These are phyloP conservation scores for Chrysochromulina parva DNA, from an alignment of 78 protist species.

Conservation along the genomic window DNA sequence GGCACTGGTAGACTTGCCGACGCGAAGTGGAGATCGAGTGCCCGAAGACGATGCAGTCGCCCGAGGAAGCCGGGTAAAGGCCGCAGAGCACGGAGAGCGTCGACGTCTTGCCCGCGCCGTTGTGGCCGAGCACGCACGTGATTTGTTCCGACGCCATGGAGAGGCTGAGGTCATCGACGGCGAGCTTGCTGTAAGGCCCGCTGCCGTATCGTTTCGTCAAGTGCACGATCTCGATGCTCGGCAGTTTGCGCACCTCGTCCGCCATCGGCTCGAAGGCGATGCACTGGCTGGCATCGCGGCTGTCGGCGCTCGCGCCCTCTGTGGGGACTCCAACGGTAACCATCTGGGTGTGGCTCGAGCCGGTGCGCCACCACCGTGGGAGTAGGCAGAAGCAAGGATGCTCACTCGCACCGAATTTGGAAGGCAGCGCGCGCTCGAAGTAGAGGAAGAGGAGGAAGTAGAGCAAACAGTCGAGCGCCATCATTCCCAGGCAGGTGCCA, in stretches of 20 bases:
- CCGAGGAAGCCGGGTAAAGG: conserved; percentile 63
- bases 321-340: neutral
- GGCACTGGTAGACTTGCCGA: conserved; percentile 32
- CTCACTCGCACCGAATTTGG: neutral
- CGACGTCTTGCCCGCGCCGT: conserved; percentile 88
- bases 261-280: neutral
- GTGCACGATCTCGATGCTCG: neutral
- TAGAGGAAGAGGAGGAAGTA: neutral
- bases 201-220: neutral
- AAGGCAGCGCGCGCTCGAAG: neutral
- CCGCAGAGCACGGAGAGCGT: conserved; percentile 78
- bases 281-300: neutral
- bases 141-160: neutral
- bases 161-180: neutral
- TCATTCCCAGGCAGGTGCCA: neutral
- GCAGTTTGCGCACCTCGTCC: neutral
- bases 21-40: conserved; percentile 22
- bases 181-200: neutral
- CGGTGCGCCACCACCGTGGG: neutral
- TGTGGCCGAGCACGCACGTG: conserved; percentile 72
- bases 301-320: neutral
- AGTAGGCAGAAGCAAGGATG: neutral
- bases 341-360: too few relatives aligned
- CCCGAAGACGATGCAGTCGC: conserved; percentile 38
- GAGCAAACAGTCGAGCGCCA: neutral